Conservation (phyloP, 495 filamentous ascomycete species). For the Podospora pseudopauciseta region DNA sequence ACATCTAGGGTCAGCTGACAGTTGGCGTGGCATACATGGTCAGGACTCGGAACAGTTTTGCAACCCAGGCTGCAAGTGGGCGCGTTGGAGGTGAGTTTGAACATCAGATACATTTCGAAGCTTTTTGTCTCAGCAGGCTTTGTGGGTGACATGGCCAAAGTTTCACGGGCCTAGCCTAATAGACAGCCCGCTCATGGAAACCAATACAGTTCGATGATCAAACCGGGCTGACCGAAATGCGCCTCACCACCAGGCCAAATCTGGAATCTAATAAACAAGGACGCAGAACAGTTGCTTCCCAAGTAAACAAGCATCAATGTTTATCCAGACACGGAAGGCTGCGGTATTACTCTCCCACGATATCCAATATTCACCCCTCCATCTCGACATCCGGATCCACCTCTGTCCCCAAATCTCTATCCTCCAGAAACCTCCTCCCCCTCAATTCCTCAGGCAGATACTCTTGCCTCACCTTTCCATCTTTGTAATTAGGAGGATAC, state of each 20-base stretch:
- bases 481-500: constrained; percentile 85
- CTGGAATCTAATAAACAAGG: too few species aligned
- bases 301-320: too few species aligned
- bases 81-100: not conserved
- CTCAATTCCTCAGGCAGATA: constrained; percentile 76
- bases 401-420: constrained; percentile 72
- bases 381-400: constrained; percentile 59
- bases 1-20: not conserved
- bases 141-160: not conserved
- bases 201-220: too few species aligned
- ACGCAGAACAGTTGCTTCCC: too few species aligned
- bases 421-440: constrained; percentile 73
- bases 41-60: not conserved
- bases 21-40: not conserved
- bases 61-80: not conserved
- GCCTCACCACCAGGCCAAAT: too few species aligned
- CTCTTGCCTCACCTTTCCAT: constrained; percentile 83
- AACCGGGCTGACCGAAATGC: not conserved
- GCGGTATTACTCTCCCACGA: not conserved
- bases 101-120: not conserved
- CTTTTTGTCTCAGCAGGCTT: not conserved
- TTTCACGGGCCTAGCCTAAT: not conserved
- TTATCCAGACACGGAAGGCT: too few species aligned
- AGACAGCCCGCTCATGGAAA: too few species aligned
- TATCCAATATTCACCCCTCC: constrained; percentile 20